A percentile compares a stretch with the other conserved stretches of the same genome.
Conservation (phyloP, 345 rosid genomes). For the Corchorus capsularis region DNA sequence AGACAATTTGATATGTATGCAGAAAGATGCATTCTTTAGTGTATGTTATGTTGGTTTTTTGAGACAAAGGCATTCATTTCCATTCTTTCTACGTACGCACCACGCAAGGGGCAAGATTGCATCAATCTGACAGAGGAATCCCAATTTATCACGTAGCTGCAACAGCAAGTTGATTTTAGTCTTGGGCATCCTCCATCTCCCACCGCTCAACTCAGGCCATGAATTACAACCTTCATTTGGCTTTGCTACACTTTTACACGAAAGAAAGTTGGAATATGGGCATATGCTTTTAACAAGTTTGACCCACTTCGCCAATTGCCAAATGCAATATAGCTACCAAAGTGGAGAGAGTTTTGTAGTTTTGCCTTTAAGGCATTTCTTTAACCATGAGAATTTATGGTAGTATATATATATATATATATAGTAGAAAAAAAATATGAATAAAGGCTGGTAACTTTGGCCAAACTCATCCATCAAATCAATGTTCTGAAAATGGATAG, state of each 20-base stretch:
- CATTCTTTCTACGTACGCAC: neutral
- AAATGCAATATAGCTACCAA: neutral
- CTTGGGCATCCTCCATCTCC: neutral
- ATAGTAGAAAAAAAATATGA: no score
- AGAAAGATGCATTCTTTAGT: neutral
- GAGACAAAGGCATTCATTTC: no score
- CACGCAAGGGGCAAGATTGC: neutral
- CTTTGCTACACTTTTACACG: neutral
- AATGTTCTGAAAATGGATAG: neutral
- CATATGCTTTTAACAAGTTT: neutral
- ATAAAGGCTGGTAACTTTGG: no score
- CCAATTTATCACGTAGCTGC: constrained; percentile 1
- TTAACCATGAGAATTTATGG: neutral
- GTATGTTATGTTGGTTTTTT: no score
- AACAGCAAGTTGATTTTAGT: neutral
- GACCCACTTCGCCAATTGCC: neutral
- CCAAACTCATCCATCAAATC: no score
- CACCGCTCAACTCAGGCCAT: neutral
- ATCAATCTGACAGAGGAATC: neutral
- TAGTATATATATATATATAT: no score
- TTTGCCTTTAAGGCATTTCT: neutral
- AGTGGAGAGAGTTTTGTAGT: neutral
- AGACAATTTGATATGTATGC: neutral
- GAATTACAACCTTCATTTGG: neutral
- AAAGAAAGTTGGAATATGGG: neutral